A percentile compares a stretch with the other conserved stretches of the same genome.
Conservation (phyloP, 2,329 filamentous ascomycete genomes). For the Aspergillus texensis region DNA sequence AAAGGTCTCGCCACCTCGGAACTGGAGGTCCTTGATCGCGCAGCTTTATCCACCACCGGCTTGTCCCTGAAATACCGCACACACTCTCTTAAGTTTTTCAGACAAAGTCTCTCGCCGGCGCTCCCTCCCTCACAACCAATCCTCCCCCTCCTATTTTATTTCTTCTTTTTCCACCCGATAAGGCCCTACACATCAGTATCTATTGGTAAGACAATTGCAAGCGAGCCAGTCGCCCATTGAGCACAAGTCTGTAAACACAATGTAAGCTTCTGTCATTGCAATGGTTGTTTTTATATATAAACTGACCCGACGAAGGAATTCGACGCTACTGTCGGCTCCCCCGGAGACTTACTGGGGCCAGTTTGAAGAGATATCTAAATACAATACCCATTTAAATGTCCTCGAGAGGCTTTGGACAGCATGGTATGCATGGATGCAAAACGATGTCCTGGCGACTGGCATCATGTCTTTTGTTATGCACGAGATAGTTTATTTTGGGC, state of each 20-base stretch:
- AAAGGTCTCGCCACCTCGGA: constrained; percentile 41
- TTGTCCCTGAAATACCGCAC: constrained; percentile 25
- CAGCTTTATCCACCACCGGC: constrained; percentile 13
- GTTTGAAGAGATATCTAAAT: constrained; percentile 65
- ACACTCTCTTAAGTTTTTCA: not conserved
- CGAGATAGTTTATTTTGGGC: constrained; percentile 91
- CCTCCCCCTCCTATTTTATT: not conserved
- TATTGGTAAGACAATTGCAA: not conserved
- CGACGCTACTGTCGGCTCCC: constrained; percentile 44
- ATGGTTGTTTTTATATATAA: not conserved
- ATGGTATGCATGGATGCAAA: constrained; percentile 98
- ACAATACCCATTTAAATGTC: constrained; percentile 84
- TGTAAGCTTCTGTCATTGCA: constrained; percentile 20
- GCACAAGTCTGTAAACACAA: constrained; percentile 13
- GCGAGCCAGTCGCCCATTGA: not conserved
- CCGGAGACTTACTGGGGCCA: constrained; percentile 66
- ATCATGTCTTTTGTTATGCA: constrained; percentile 98
- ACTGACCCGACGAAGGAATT: constrained; percentile 45
- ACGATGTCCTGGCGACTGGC: constrained; percentile 92
- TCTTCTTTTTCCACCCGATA: not conserved
- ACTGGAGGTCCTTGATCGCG: constrained; percentile 25
- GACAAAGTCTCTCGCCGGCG: not conserved
- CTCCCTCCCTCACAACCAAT: not conserved
- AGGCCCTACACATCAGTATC: not conserved
- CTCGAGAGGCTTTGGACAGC: constrained; percentile 89